phyloP scores from a whole-genome alignment of 352 stramenopile genomes.

The Phytophthora chlamydospora region DNA sequence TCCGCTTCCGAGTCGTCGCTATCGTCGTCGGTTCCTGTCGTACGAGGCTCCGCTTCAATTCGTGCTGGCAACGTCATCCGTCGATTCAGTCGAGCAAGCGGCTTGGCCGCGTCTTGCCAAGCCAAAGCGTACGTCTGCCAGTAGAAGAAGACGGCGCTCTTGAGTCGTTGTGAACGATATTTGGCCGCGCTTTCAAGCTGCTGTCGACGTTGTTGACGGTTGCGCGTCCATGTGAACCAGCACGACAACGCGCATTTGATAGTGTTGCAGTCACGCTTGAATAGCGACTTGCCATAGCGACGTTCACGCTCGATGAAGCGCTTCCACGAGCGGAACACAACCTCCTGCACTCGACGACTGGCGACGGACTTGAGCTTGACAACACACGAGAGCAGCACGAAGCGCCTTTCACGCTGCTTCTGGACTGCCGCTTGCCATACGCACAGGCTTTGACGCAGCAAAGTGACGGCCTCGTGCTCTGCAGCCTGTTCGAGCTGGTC shows the following conservation, averaged over 20 bases:
- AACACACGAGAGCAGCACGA: conserved; percentile 55
- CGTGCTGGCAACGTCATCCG: not conserved
- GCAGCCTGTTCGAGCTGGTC: conserved; percentile 19
- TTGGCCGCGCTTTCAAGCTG: conserved; percentile 22
- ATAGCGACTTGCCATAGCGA: conserved; percentile 5
- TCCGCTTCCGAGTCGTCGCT: conserved; percentile 28
- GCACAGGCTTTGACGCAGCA: conserved; percentile 10
- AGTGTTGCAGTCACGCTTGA: conserved; percentile 6
- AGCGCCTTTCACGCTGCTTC: conserved; percentile 42
- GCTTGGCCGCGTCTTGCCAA: conserved; percentile 58
- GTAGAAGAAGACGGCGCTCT: conserved; percentile 62
- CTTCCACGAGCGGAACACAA: conserved; percentile 35
- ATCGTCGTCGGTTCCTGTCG: not conserved
- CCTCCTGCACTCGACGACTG: conserved; percentile 16
- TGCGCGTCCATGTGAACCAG: conserved; percentile 23
- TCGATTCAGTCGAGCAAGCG: conserved; percentile 1
- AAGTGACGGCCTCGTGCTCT: not conserved
- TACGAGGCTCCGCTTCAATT: not conserved
- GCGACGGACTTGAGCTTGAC: conserved; percentile 50
- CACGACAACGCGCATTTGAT: conserved; percentile 1
- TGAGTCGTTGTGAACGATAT: conserved; percentile 41
- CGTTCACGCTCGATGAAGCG: conserved; percentile 9
- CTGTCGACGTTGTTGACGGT: conserved; percentile 7
- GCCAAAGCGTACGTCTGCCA: conserved; percentile 82
- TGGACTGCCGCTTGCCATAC: conserved; percentile 31